Evolutionary conservation across 441 rosid genomes (phyloP), one percentile per base, ranked within the genome.

Genomic region (Hura crepitans): DNA sequence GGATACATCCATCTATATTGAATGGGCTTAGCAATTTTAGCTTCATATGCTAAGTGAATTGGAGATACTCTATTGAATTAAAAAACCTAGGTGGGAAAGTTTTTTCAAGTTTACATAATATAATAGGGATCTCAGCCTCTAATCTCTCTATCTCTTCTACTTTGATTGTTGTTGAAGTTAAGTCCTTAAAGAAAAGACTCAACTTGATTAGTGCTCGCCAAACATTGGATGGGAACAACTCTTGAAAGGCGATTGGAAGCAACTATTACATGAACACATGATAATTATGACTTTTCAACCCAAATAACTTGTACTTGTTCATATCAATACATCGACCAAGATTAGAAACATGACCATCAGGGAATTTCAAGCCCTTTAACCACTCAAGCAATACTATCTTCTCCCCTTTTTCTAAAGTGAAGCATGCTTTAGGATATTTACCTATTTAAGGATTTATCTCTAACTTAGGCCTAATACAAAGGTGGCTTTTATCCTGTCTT

Each of bases 1-100:
- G 65, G 64, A 42, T 74, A 74, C 63, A 74, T 64, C 53, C 61
- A 69, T 5, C 25, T 23, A 42, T 35, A 75, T 15, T 56, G 62
- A 0, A 75, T 23, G 0, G 55, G 74, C 0, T 66, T 58, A 2
- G 46, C 56, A 15, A 65, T 25, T 7, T n/a, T 65, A 5, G 39
- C 63, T 13, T 70, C 63, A 10, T 59, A 37, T 5, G 54, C 5
- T 1, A 70, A 23, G 42, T 76, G 59, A 11, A 76, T 10, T 0
- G 15, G n/a, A 70, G 6, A 49, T 71, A 58, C 33, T 57, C 72
- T 64, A 66, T 71, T 0, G 2, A 37, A 17, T 71, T 33, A 66
- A 76, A 76, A 2, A 66, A 71, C 2, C 17, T 2, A 7, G 51
- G 68, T 1, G 72, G 75, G 23, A 65, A 76, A 11, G 66, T 60